Evolutionary conservation across 805 yeast species (phyloP).

Genomic region (Lipomyces kockii): DNA sequence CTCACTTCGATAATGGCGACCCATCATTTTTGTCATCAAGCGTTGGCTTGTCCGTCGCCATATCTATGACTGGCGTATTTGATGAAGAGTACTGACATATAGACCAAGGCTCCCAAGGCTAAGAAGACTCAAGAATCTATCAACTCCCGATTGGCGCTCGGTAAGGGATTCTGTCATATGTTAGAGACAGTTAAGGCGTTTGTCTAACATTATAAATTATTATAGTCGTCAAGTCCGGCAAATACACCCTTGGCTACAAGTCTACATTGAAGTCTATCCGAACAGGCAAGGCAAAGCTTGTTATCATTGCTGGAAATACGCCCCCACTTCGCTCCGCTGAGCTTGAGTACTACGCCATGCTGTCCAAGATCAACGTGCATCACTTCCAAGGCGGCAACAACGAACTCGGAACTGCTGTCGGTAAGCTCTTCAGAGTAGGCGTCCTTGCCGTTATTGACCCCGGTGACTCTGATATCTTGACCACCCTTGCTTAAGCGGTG

Average conservation of each 20-base stretch:
- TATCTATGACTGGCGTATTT: neutral
- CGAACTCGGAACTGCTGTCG: slow-evolving; percentile 78
- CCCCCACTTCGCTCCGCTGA: slow-evolving; percentile 99
- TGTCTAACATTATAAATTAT: neutral
- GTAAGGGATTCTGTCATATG: slow-evolving; percentile 3
- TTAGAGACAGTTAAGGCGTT: neutral
- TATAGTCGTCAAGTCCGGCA: slow-evolving; percentile 93
- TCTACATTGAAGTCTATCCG: slow-evolving; percentile 97
- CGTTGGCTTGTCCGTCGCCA: neutral
- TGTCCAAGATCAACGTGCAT: slow-evolving; percentile 93
- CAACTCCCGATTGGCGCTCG: slow-evolving; percentile 95
- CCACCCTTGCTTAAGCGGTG: slow-evolving; percentile 40
- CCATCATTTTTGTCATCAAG: neutral
- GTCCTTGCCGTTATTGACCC: slow-evolving; percentile 94
- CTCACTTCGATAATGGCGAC: neutral
- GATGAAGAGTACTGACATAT: neutral
- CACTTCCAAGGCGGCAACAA: slow-evolving; percentile 64
- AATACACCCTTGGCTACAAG: slow-evolving; percentile 99
- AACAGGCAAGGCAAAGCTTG: slow-evolving; percentile 98
- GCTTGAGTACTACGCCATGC: slow-evolving; percentile 99
- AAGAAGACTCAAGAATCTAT: slow-evolving; percentile 90
- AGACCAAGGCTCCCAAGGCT: slow-evolving; percentile 51
- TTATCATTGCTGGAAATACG: slow-evolving; percentile 98
- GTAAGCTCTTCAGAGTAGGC: slow-evolving; percentile 99
- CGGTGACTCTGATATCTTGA: slow-evolving; percentile 99